Percentiles rank a stretch among this genome's conserved stretches.
These are phyloP conservation scores for Cyclotella baltica DNA, from an alignment of 108 stramenopile species.

Conservation along the genomic window DNA sequence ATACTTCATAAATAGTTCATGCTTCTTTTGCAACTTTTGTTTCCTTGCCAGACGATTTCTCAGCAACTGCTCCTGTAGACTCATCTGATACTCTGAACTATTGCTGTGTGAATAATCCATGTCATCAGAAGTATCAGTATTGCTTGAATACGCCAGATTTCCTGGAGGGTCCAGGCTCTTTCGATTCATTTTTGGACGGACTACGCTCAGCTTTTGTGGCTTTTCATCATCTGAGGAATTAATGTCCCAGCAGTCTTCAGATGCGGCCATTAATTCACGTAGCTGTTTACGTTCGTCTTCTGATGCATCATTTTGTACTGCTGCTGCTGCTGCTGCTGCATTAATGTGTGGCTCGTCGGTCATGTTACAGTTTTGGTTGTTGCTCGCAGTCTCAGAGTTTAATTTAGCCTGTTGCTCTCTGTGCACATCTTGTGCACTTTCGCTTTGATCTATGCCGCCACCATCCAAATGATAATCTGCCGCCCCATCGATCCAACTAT, in stretches of 20 bases:
- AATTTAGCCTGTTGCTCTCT: too few species aligned
- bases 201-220: not conserved
- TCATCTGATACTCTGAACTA: conserved; percentile 16
- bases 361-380: too few species aligned
- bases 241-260: conserved; percentile 44
- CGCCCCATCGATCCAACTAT: not conserved
- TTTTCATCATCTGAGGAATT: conserved; percentile 40
- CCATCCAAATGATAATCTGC: not conserved
- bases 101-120: not conserved
- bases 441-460: too few species aligned
- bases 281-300: conserved; percentile 10
- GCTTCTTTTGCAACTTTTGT: conserved; percentile 29
- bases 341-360: not conserved
- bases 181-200: conserved; percentile 12
- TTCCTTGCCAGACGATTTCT: conserved; percentile 36
- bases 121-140: not conserved
- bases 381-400: too few species aligned
- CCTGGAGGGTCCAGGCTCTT: not conserved
- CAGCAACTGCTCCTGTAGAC: conserved; percentile 43
- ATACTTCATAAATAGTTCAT: conserved; percentile 27
- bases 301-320: not conserved
- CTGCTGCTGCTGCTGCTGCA: not conserved
- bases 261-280: conserved; percentile 26
- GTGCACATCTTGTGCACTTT: not conserved
- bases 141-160: not conserved